These are phyloP conservation scores for Phialophora macrospora DNA, from an alignment of 2,329 filamentous ascomycete genomes.

Conservation along the genomic window DNA sequence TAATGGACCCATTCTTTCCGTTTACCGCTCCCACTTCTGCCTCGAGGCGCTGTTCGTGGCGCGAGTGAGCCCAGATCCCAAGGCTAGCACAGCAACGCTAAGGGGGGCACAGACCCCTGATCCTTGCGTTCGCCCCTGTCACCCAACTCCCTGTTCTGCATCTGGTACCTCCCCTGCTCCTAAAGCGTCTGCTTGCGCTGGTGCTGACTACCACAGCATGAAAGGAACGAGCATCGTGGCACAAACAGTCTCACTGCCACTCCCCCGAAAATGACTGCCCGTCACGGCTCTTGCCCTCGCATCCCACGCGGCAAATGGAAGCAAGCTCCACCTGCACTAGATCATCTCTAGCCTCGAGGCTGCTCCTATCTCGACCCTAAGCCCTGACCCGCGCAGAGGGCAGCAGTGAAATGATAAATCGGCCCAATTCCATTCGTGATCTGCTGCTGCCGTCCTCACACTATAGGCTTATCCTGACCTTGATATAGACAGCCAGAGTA, in stretches of 20 bases:
- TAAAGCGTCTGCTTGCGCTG: conserved; percentile 3
- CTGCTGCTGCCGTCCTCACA: conserved; percentile 9
- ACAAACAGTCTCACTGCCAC: conserved; percentile 19
- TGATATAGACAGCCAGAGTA: conserved; percentile 7
- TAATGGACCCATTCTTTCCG: not conserved
- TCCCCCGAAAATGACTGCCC: conserved; percentile 9
- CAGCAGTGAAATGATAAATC: conserved; percentile 15
- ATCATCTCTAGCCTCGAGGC: conserved; percentile 11
- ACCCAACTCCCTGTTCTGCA: not conserved
- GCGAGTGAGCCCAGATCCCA: not conserved
- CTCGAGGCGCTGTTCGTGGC: not conserved
- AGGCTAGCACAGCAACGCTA: not conserved
- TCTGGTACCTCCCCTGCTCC: not conserved
- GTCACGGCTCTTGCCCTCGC: conserved; percentile 21
- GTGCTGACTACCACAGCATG: conserved; percentile 9
- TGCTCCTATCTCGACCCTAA: conserved; percentile 16
- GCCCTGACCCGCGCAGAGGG: conserved; percentile 1
- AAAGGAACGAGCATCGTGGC: conserved; percentile 14
- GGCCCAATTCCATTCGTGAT: conserved; percentile 15
- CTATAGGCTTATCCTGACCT: conserved; percentile 4
- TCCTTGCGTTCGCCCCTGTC: conserved; percentile 2
- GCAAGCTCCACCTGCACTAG: conserved; percentile 13
- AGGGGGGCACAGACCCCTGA: not conserved
- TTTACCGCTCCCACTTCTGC: not conserved
- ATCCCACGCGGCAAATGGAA: conserved; percentile 26